Base-by-base conservation (phyloP, 768 basidiomycete species). In the Pisolithus microcarpus region DNA sequence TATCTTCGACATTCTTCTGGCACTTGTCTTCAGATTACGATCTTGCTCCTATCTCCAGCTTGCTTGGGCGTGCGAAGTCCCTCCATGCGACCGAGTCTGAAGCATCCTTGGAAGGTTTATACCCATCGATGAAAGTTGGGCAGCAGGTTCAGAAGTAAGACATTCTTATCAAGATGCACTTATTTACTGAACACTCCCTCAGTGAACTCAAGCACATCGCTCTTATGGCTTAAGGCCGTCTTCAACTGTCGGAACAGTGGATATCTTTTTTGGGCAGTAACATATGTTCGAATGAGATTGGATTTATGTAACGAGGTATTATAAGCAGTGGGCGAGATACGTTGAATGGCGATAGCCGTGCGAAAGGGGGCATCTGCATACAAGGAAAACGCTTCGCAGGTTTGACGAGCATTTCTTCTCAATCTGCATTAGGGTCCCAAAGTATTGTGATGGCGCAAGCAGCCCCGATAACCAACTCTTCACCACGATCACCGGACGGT, bases 1-100 rank as follows among this genome's bases (percentile, higher is more conserved):
- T 98, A 56, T 94, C 92, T 3, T 94, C 91, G 2, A 97, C 93
- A 0, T 93, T 94, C 68, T 96, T 96, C 74, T 95, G 88, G 87
- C 91, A 93, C 61, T 76, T 96, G 11, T 89, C 83, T 0, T 91
- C 92, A 1, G 89, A 93, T 64, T 81, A 79, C 52, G 82, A 88
- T 47, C 75, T 93, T n/a, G 71, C 67, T 7, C 82, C 88, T 2
- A 77, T 91, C 3, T 76, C 80, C 7, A 56, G 65, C 0, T 70
- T 94, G 19, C 58, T 65, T 9, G 67, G 71, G 6, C 76, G 75
- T 30, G 80, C 82, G 2, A 69, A 71, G 44, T 68, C 73, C 9
- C 43, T 71, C 21, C 67, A 72, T 28, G 58, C 24, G 65, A 72
- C 45, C n/a, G 74, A 76, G 8, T 31, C 56, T 13, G 52, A 56